Evolutionary conservation across 441 rosid species (phyloP).

Genomic region (Biscutella auriculata): DNA sequence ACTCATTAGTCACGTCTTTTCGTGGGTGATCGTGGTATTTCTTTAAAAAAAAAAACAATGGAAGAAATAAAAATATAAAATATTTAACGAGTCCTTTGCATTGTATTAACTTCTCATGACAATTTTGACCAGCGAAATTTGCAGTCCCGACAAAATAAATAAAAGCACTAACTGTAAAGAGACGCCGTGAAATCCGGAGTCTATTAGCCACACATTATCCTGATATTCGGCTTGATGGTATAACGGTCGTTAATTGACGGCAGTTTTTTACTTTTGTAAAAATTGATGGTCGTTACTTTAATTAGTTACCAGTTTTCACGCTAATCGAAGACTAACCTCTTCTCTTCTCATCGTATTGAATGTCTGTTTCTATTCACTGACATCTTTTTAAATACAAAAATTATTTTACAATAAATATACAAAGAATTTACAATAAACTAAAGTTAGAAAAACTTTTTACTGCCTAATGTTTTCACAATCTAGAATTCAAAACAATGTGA

Average conservation of each 20-base stretch:
- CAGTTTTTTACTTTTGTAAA: too few species aligned
- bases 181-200: constrained; percentile 22
- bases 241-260: constrained; percentile 13
- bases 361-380: constrained; percentile 11
- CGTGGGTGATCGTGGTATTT: not conserved
- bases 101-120: not conserved
- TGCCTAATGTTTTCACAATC: too few species aligned
- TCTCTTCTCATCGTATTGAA: constrained; percentile 10
- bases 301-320: constrained; percentile 2
- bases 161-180: not conserved
- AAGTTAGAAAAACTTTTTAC: too few species aligned
- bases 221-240: not conserved
- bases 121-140: constrained; percentile 5
- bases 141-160: constrained; percentile 10
- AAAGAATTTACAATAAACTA: too few species aligned
- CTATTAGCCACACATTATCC: constrained; percentile 7
- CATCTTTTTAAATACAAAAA: not conserved
- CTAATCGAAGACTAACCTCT: constrained; percentile 4
- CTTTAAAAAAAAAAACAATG: too few species aligned
- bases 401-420: too few species aligned
- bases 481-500: too few species aligned
- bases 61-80: too few species aligned
- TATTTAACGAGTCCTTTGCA: not conserved
- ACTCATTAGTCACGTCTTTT: not conserved
- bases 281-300: too few species aligned